These are phyloP conservation scores for Boletellus sp. DNA, from an alignment of 1,284 basidiomycete species.

Conservation along the genomic window DNA sequence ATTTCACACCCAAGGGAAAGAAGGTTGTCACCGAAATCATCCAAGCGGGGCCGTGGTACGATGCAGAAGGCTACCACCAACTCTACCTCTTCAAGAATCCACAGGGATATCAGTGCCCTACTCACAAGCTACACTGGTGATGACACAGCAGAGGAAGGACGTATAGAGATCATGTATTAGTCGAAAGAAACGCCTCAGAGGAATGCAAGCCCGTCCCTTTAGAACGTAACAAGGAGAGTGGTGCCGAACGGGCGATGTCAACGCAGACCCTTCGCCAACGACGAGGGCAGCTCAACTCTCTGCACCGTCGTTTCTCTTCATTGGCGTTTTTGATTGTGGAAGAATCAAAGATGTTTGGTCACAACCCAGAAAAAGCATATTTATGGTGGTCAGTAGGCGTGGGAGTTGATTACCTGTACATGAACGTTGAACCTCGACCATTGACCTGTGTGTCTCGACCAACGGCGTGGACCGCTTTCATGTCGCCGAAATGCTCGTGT, in stretches of 20 bases:
- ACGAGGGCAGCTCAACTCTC: slow-evolving; percentile 39
- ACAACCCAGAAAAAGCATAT: neutral
- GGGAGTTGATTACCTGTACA: slow-evolving; percentile 21
- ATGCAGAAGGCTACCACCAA: slow-evolving; percentile 87
- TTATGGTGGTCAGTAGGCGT: slow-evolving; percentile 1
- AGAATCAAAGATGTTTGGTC: slow-evolving; percentile 36
- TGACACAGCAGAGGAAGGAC: neutral
- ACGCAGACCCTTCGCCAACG: slow-evolving; percentile 28
- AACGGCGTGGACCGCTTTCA: too few species aligned
- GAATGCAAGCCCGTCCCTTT: slow-evolving; percentile 44
- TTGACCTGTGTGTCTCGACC: neutral
- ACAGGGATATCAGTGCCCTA: slow-evolving; percentile 55
- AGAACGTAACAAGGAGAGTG: slow-evolving; percentile 45
- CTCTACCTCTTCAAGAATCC: slow-evolving; percentile 75
- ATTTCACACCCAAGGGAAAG: slow-evolving; percentile 71
- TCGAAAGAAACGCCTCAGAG: slow-evolving; percentile 41
- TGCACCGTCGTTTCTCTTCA: slow-evolving; percentile 47
- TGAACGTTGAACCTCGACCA: neutral
- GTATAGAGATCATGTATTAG: neutral
- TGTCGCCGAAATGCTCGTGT: too few species aligned
- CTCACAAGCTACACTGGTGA: slow-evolving; percentile 51
- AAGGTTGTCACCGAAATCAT: slow-evolving; percentile 79
- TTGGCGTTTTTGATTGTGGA: slow-evolving; percentile 50
- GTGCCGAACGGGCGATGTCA: slow-evolving; percentile 51
- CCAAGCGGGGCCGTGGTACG: slow-evolving; percentile 69